Evolutionary conservation across 164 flowering plant genomes (phyloP).

Genomic region (Dillenia suffruticosa): DNA sequence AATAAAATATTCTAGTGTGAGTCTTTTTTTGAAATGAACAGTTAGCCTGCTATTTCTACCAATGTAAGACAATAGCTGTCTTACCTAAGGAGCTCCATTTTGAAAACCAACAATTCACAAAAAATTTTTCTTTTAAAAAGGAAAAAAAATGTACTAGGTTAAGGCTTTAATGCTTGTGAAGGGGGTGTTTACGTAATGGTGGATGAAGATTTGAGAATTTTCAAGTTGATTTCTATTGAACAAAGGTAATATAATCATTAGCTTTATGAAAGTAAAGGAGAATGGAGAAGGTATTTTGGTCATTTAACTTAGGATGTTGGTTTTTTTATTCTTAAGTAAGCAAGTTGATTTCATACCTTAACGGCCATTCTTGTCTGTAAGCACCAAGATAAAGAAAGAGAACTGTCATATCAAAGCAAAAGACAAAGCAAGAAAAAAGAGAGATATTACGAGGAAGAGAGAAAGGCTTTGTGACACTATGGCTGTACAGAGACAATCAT

Average conservation of each 20-base stretch:
- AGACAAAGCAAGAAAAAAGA: conserved; percentile 9
- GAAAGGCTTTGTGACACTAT: conserved; percentile 4
- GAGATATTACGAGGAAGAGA: conserved; percentile 5
- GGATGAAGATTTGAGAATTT: not conserved
- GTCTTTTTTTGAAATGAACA: too few species aligned
- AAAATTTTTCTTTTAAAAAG: not conserved
- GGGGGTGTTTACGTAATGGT: conserved; percentile 8
- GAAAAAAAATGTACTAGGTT: not conserved
- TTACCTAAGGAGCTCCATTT: conserved; percentile 19
- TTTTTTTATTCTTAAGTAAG: conserved; percentile 22
- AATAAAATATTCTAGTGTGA: too few species aligned
- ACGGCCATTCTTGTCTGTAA: conserved; percentile 28
- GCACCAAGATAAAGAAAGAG: conserved; percentile 31
- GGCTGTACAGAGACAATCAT: conserved; percentile 33
- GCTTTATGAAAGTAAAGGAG: conserved; percentile 18
- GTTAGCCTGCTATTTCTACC: conserved; percentile 24
- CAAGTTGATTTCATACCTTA: conserved; percentile 19
- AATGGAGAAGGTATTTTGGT: conserved; percentile 33
- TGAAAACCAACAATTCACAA: too few species aligned
- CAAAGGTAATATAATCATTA: conserved; percentile 15
- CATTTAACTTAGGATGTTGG: conserved; percentile 15
- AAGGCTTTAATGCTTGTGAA: conserved; percentile 3
- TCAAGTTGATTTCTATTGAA: conserved; percentile 10
- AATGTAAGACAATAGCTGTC: conserved; percentile 16
- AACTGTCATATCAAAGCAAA: conserved; percentile 23